phyloP scores from a whole-genome alignment of 805 yeast genomes.

The Torulaspora gathmanii region DNA sequence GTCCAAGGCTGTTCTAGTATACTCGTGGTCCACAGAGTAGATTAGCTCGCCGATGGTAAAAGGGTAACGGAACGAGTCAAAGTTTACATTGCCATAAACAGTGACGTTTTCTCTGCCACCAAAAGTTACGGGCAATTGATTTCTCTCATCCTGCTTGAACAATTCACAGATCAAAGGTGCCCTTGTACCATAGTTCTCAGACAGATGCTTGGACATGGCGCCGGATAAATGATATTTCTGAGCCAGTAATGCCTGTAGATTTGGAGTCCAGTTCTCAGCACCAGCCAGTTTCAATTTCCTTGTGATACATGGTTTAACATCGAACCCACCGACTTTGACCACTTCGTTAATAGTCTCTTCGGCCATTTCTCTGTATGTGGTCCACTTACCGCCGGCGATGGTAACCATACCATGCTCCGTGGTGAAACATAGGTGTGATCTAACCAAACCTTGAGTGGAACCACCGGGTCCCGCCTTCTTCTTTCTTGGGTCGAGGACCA shows the following conservation, averaged over 20 bases:
- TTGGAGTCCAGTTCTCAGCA: slow-evolving; percentile 71
- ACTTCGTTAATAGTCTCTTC: slow-evolving; percentile 83
- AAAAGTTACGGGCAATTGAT: slow-evolving; percentile 63
- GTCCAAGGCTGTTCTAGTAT: slow-evolving; percentile 82
- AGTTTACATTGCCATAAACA: slow-evolving; percentile 22
- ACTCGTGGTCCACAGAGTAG: slow-evolving; percentile 77
- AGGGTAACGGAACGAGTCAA: slow-evolving; percentile 60
- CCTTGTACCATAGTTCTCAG: slow-evolving; percentile 85
- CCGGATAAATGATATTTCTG: slow-evolving; percentile 73
- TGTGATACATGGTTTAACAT: slow-evolving; percentile 41
- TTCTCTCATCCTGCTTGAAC: slow-evolving; percentile 46
- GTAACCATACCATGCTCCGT: slow-evolving; percentile 77
- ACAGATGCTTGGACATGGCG: slow-evolving; percentile 72
- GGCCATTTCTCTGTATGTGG: slow-evolving; percentile 97
- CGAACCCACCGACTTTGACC: slow-evolving; percentile 44
- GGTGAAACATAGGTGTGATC: slow-evolving; percentile 76
- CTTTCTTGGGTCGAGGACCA: slow-evolving; percentile 74
- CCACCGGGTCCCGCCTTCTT: slow-evolving; percentile 42
- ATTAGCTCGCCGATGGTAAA: slow-evolving; percentile 87
- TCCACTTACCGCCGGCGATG: slow-evolving; percentile 97
- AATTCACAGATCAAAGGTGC: slow-evolving; percentile 70
- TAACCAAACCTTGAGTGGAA: slow-evolving; percentile 82
- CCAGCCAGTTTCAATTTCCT: slow-evolving; percentile 60
- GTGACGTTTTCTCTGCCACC: slow-evolving; percentile 39
- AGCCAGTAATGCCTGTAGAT: slow-evolving; percentile 70